Conservation (phyloP, 306 rosid genomes). For the Lupinus albus region DNA sequence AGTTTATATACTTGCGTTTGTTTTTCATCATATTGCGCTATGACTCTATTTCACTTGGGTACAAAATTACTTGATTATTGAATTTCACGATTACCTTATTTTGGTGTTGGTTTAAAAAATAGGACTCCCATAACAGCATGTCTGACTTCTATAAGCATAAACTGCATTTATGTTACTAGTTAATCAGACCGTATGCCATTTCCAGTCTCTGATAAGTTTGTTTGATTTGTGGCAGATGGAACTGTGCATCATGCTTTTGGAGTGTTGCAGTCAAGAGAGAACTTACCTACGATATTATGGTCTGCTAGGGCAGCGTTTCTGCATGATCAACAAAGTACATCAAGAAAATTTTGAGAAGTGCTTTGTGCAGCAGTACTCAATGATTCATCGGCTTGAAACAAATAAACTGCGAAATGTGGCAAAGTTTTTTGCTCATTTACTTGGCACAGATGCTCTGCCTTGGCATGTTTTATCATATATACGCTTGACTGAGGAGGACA, state of each 20-base stretch:
- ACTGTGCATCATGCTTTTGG: constrained; percentile 75
- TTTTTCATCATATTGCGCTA: constrained; percentile 1
- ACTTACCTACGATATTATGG: constrained; percentile 86
- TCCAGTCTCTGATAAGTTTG: constrained; percentile 5
- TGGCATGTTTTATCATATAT: constrained; percentile 85
- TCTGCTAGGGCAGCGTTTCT: constrained; percentile 87
- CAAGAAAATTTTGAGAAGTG: constrained; percentile 92
- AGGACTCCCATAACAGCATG: background rate
- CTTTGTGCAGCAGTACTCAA: constrained; percentile 90
- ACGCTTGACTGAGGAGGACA: constrained; percentile 88
- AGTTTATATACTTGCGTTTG: background rate
- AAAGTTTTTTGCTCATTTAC: constrained; percentile 86
- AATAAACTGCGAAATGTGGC: constrained; percentile 81
- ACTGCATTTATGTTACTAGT: background rate
- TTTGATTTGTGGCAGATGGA: constrained; percentile 65
- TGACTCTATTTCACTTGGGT: background rate
- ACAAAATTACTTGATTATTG: background rate
- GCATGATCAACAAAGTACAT: constrained; percentile 82
- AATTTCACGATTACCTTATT: background rate
- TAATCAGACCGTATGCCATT: background rate
- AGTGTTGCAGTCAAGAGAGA: constrained; percentile 94
- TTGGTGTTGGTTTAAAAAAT: background rate
- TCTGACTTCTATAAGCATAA: constrained; percentile 1
- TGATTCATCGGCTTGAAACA: constrained; percentile 87
- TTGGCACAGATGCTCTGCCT: constrained; percentile 85